Conservation (phyloP, 768 basidiomycete species). For the Boletellus sp. region DNA sequence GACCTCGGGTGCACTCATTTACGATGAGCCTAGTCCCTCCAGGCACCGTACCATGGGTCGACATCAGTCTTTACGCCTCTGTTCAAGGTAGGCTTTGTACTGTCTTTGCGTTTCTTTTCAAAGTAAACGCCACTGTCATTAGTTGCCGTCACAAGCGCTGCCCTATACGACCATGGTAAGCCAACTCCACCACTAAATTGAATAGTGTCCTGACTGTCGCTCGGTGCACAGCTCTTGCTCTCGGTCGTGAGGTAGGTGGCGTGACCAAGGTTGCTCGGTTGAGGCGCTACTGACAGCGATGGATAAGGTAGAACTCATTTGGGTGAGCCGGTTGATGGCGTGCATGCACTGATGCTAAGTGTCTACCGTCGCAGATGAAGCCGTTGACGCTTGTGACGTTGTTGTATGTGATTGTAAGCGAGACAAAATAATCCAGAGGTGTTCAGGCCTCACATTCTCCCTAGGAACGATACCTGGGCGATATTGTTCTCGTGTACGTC, state of each 20-base stretch:
- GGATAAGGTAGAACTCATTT: constrained; percentile 28
- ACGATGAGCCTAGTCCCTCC: constrained; percentile 24
- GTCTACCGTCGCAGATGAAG: constrained; percentile 18
- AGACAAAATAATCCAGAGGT: not conserved
- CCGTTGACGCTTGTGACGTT: constrained; percentile 23
- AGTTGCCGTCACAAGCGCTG: constrained; percentile 29
- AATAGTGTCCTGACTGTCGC: not conserved
- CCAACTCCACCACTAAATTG: not conserved
- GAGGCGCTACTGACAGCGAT: not conserved
- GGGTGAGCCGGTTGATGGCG: constrained; percentile 18
- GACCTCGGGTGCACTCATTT: constrained; percentile 1
- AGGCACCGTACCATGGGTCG: not conserved
- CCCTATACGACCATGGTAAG: constrained; percentile 30
- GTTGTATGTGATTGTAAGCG: constrained; percentile 26
- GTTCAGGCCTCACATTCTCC: constrained; percentile 1
- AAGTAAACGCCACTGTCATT: constrained; percentile 4
- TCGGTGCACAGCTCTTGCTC: constrained; percentile 16
- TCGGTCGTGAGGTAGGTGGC: constrained; percentile 27
- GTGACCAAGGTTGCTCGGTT: not conserved
- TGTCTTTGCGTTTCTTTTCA: not conserved
- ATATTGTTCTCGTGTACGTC: constrained; percentile 28
- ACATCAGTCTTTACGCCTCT: constrained; percentile 15
- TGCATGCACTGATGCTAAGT: not conserved
- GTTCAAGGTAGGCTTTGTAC: constrained; percentile 19
- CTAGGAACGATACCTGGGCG: constrained; percentile 31